These are phyloP conservation scores for Aspergillus conjunctus DNA, from an alignment of 495 filamentous ascomycete genomes.

Conservation along the genomic window DNA sequence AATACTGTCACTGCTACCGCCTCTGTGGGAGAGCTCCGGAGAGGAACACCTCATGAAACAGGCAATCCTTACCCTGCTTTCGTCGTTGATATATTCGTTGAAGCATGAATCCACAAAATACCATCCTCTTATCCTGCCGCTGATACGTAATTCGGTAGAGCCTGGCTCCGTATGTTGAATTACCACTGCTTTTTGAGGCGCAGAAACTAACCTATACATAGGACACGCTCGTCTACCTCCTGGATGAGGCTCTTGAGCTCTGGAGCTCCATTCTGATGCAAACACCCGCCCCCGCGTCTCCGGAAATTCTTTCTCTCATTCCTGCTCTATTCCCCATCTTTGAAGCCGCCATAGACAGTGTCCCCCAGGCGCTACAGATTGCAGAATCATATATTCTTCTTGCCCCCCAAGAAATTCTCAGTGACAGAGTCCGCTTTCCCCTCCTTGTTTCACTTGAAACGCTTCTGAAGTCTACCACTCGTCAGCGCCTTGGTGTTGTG, in stretches of 20 bases:
- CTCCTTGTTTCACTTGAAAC: conserved; percentile 60
- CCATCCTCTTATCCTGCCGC: conserved; percentile 71
- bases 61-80: conserved; percentile 79
- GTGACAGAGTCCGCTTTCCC: conserved; percentile 58
- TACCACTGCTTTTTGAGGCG: not conserved
- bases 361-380: conserved; percentile 70
- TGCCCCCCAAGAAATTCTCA: conserved; percentile 73
- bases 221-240: conserved; percentile 77
- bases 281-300: conserved; percentile 63
- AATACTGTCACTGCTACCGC: conserved; percentile 77
- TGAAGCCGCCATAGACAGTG: conserved; percentile 66
- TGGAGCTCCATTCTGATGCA: conserved; percentile 78
- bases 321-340: conserved; percentile 71
- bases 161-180: conserved; percentile 62
- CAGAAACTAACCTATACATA: conserved; percentile 20
- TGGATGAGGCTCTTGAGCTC: conserved; percentile 89
- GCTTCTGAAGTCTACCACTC: conserved; percentile 55
- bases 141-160: conserved; percentile 76
- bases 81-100: conserved; percentile 77
- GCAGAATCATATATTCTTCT: conserved; percentile 79
- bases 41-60: conserved; percentile 90
- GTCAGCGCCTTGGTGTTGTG: conserved; percentile 66
- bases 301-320: conserved; percentile 67
- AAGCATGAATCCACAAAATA: conserved; percentile 71
- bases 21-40: conserved; percentile 79